Evolutionary conservation across 2,329 filamentous ascomycete genomes (phyloP).

Genomic region (Lecanicillium sp.): DNA sequence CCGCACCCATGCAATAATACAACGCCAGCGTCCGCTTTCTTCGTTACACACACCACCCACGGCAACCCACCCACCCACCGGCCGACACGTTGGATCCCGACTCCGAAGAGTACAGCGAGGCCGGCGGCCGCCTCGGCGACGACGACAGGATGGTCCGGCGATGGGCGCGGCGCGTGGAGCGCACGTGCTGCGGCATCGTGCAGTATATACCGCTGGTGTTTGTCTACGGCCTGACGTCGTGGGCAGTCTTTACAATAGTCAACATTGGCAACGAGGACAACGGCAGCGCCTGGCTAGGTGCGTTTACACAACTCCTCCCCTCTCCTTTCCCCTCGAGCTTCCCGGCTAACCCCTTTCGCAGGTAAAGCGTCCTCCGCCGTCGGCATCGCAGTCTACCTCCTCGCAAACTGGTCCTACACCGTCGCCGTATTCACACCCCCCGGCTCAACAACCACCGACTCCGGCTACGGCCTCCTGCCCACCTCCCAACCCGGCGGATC

Average conservation of each 20-base stretch:
- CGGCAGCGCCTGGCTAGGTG: constrained; percentile 54
- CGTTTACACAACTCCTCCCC: constrained; percentile 2
- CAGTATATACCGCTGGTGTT: constrained; percentile 85
- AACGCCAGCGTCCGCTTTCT: background rate
- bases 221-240: constrained; percentile 84
- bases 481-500: constrained; percentile 40
- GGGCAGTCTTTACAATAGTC: constrained; percentile 85
- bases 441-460: constrained; percentile 59
- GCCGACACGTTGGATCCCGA: constrained; percentile 12
- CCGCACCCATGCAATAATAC: no score
- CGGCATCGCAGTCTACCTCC: constrained; percentile 64
- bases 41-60: no score
- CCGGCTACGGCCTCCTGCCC: constrained; percentile 77
- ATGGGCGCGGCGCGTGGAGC: constrained; percentile 67
- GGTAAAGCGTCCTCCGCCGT: constrained; percentile 52
- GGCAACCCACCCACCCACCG: no score
- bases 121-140: constrained; percentile 15
- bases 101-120: constrained; percentile 14
- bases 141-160: constrained; percentile 45
- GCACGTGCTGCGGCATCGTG: constrained; percentile 71
- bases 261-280: constrained; percentile 58
- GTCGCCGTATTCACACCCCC: constrained; percentile 89
- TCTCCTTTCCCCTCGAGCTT: background rate
- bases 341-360: constrained; percentile 24
- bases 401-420: constrained; percentile 86